Conservation (phyloP, 2,329 filamentous ascomycete species). For the Penicillium sp. region DNA sequence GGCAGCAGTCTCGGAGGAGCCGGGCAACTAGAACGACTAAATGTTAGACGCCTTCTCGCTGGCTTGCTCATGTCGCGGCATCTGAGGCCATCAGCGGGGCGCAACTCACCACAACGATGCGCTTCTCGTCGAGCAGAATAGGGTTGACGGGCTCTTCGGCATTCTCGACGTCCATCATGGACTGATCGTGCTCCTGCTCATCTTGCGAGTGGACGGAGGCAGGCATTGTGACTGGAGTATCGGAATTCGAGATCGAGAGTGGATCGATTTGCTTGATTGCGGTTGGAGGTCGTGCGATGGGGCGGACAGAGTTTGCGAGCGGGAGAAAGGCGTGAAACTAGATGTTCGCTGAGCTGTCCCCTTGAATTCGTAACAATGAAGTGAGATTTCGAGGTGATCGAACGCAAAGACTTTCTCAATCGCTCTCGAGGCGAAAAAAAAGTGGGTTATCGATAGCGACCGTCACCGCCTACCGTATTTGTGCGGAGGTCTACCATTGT, state of each 20-base stretch:
- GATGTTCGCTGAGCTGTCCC: neutral
- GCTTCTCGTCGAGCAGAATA: constrained; percentile 47
- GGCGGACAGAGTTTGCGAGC: neutral
- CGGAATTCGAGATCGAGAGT: neutral
- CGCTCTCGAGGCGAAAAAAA: constrained; percentile 23
- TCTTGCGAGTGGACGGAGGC: constrained; percentile 40
- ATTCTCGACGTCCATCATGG: constrained; percentile 42
- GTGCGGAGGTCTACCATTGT: neutral
- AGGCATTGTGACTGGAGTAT: constrained; percentile 33
- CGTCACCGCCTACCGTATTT: constrained; percentile 22
- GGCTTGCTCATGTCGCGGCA: neutral
- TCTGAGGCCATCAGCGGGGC: neutral
- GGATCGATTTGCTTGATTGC: neutral
- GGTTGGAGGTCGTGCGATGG: neutral
- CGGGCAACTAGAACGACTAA: constrained; percentile 65
- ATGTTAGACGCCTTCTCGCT: neutral
- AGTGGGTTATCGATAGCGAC: constrained; percentile 28
- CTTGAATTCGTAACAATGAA: neutral
- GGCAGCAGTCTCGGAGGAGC: constrained; percentile 80
- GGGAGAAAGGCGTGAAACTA: too few relatives aligned
- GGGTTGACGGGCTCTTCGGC: constrained; percentile 18
- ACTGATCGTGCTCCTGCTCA: constrained; percentile 40
- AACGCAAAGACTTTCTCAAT: constrained; percentile 7
- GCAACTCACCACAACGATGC: constrained; percentile 62
- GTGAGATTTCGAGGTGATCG: neutral